A percentile compares a stretch with the other conserved stretches of the same genome.
Conservation (phyloP, 2,329 filamentous ascomycete species). For the Dendryphion nanum region DNA sequence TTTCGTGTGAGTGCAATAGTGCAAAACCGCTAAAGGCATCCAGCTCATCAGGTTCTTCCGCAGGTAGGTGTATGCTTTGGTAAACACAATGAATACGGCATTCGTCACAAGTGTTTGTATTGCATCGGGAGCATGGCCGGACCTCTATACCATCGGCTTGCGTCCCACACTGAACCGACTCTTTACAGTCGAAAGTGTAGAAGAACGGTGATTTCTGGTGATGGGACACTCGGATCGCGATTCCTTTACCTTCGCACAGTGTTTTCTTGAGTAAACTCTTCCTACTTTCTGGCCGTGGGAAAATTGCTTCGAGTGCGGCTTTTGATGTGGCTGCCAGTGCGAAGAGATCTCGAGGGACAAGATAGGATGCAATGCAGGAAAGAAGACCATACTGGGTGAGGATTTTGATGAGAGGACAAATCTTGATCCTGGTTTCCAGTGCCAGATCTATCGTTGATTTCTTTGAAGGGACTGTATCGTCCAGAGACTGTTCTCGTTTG, state of each 20-base stretch:
- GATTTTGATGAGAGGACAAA: constrained; percentile 17
- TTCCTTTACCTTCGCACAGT: constrained; percentile 25
- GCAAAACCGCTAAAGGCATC: constrained; percentile 31
- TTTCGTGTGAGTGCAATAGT: constrained; percentile 21
- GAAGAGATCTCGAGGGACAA: constrained; percentile 26
- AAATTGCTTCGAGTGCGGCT: constrained; percentile 20
- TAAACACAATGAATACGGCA: constrained; percentile 37
- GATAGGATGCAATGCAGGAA: constrained; percentile 18
- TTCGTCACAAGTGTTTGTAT: constrained; percentile 33
- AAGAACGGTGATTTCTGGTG: constrained; percentile 27
- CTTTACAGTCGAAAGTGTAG: constrained; percentile 18
- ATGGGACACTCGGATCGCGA: constrained; percentile 16
- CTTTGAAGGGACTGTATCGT: background rate
- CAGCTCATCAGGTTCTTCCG: constrained; percentile 26
- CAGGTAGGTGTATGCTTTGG: constrained; percentile 25
- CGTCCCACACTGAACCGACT: constrained; percentile 23
- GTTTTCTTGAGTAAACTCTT: constrained; percentile 25
- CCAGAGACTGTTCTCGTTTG: background rate
- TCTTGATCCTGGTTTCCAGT: background rate
- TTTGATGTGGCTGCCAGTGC: constrained; percentile 30
- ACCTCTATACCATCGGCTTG: constrained; percentile 12
- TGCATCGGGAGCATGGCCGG: constrained; percentile 25
- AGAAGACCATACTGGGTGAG: constrained; percentile 31
- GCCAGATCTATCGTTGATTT: background rate
- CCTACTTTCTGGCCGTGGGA: constrained; percentile 21